Percentiles rank a stretch among this genome's conserved stretches.
Evolutionary conservation across 495 filamentous ascomycete species (phyloP).

Genomic region (Aspergillus ostianus): DNA sequence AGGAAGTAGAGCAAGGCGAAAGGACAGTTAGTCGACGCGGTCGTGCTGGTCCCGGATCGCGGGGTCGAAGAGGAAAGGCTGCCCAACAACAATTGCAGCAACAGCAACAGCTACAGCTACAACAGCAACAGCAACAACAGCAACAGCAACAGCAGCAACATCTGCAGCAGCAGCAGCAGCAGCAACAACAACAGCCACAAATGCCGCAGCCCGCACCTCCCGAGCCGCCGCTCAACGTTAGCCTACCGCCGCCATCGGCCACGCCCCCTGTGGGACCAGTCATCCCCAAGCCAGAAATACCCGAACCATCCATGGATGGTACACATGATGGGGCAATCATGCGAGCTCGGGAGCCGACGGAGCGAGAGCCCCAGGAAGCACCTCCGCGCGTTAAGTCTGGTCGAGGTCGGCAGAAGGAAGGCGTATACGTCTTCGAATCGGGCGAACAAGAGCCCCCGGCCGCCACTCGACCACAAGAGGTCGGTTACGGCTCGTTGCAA

Average conservation of each 20-base stretch:
- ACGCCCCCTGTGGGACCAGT: slow-evolving; percentile 22
- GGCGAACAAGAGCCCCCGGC: slow-evolving; percentile 37
- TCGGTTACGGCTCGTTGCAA: slow-evolving; percentile 51
- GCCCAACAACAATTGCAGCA: slow-evolving; percentile 32
- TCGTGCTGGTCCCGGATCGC: slow-evolving; percentile 37
- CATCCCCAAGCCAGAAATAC: slow-evolving; percentile 36
- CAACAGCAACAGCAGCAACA: slow-evolving; percentile 27
- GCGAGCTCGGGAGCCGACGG: slow-evolving; percentile 24
- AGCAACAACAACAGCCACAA: slow-evolving; percentile 29
- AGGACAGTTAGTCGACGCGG: slow-evolving; percentile 51
- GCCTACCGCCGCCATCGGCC: slow-evolving; percentile 19
- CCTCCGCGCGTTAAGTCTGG: slow-evolving; percentile 31
- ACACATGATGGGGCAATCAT: slow-evolving; percentile 18
- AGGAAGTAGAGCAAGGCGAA: slow-evolving; percentile 55
- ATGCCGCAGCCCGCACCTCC: slow-evolving; percentile 14
- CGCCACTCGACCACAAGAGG: slow-evolving; percentile 25
- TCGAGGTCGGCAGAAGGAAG: slow-evolving; percentile 39
- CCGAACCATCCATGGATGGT: slow-evolving; percentile 29
- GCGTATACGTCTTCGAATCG: slow-evolving; percentile 42
- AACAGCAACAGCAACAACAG: slow-evolving; percentile 5
- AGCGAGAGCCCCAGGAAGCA: slow-evolving; percentile 24
- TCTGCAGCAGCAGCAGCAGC: slow-evolving; percentile 13
- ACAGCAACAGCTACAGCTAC: slow-evolving; percentile 22
- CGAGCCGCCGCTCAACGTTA: slow-evolving; percentile 1
- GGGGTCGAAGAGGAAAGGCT: slow-evolving; percentile 37